These are phyloP conservation scores for Tylopilus rubrobrunneus DNA, from an alignment of 768 basidiomycete genomes.

Conservation along the genomic window DNA sequence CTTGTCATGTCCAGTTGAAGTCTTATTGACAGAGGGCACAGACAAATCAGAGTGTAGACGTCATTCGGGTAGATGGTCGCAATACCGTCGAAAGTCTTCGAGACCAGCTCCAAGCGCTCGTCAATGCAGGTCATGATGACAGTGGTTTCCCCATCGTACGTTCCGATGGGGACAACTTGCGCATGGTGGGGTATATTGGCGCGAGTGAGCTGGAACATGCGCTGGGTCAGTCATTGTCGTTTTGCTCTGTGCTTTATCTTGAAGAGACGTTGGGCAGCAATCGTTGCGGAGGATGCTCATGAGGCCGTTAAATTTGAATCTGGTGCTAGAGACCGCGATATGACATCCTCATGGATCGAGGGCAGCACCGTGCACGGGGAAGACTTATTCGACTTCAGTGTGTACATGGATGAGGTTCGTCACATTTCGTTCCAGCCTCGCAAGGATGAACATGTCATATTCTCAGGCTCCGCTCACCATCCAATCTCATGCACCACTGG, in stretches of 20 bases:
- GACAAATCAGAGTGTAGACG: conserved; percentile 64
- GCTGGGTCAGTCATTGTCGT: conserved; percentile 50
- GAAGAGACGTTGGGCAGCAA: conserved; percentile 39
- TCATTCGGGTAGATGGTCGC: conserved; percentile 63
- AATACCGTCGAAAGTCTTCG: conserved; percentile 80
- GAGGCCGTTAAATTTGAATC: conserved; percentile 64
- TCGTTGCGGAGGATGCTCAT: conserved; percentile 72
- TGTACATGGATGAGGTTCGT: conserved; percentile 85
- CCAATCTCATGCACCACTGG: conserved; percentile 79
- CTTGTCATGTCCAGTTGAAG: background rate
- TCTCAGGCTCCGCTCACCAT: conserved; percentile 82
- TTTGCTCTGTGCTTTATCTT: background rate
- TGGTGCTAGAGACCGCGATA: conserved; percentile 36
- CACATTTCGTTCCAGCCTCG: background rate
- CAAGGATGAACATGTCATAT: background rate
- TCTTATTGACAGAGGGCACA: conserved; percentile 27
- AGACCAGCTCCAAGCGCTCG: conserved; percentile 59
- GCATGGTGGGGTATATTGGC: conserved; percentile 88
- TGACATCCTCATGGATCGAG: conserved; percentile 57
- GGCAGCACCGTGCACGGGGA: conserved; percentile 14
- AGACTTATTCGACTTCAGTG: conserved; percentile 76
- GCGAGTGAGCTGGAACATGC: conserved; percentile 93
- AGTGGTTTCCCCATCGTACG: conserved; percentile 85
- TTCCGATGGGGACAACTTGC: conserved; percentile 43
- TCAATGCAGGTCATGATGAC: conserved; percentile 63